Base-by-base conservation (phyloP, 495 filamentous ascomycete species). In the Xylaria venustula region DNA sequence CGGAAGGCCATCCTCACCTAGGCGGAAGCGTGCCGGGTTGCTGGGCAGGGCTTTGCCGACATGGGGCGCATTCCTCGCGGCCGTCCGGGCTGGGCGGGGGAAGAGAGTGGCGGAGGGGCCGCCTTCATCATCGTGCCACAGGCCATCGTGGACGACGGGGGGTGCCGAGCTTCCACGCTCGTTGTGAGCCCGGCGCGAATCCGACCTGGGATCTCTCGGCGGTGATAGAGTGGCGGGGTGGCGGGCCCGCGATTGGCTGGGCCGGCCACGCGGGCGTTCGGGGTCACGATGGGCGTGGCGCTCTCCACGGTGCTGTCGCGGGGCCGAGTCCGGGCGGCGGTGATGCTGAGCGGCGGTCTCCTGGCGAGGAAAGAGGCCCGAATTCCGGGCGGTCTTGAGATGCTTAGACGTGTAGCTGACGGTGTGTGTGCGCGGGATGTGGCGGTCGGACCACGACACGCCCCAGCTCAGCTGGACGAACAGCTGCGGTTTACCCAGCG, bases 381-480 rank as follows among this genome's bases (percentile, higher is more conserved):
- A 60, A 11, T 70, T 54, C 54, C 64, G 64, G 23, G 74, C 67
- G 25, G 74, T 75, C 48, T 78, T 75, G 50, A 72, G 22, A 47
- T 68, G 67, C 47, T 73, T 70, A 23, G 78, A 81, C 48, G 73
- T 70, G 58, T 74, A 81, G 30, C 74, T 79, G 54, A 79, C 14
- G 37, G 75, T 74, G 62, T 77, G 78, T 37, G 66, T 73, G 54
- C 73, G 75, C 14, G 74, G 70, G 2, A 68, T 54, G 26, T 76
- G 70, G 22, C 70, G 72, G 14, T 63, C 60, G 41, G 66, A 67
- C 75, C 73, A 81, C 2, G 77, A 80, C 22, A 81, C 66, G 32
- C 77, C 72, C 34, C 79, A 78, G 54, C 76, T 76, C 56, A 81
- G 60, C 25, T 79, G 75, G 1, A 81, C 65, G 44, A 79, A 80